Percentiles rank a stretch among this genome's conserved stretches.
phyloP scores from a whole-genome alignment of 371 early-diverging fungal genomes.

The Mucor piriformis region DNA sequence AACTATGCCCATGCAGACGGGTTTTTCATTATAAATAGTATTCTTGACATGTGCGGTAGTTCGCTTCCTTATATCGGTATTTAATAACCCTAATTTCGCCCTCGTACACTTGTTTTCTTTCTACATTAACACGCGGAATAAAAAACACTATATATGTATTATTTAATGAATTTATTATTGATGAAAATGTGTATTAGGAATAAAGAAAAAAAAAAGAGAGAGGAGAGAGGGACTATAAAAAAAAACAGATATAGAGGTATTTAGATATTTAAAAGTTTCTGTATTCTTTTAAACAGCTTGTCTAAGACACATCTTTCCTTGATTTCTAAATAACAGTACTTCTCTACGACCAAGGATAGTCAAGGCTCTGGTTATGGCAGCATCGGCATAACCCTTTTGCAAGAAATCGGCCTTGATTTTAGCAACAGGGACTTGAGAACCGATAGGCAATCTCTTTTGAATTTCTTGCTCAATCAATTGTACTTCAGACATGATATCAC shows the following conservation, averaged over 20 bases:
- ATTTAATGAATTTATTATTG: too few species aligned
- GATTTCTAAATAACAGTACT: constrained; percentile 80
- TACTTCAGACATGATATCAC: constrained; percentile 76
- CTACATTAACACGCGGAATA: too few species aligned
- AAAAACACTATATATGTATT: too few species aligned
- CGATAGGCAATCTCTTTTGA: constrained; percentile 85
- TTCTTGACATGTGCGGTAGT: too few species aligned
- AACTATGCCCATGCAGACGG: too few species aligned
- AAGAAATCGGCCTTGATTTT: constrained; percentile 72
- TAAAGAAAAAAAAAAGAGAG: constrained; percentile 10
- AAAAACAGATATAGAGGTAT: neutral
- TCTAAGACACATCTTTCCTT: constrained; percentile 63
- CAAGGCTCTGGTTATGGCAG: constrained; percentile 77
- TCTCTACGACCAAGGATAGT: constrained; percentile 83
- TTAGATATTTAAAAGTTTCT: neutral
- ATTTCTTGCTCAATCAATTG: constrained; percentile 82
- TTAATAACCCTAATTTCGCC: too few species aligned
- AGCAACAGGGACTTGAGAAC: constrained; percentile 78
- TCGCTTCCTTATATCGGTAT: too few species aligned
- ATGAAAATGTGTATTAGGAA: neutral
- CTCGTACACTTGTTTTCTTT: too few species aligned
- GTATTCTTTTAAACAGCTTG: constrained; percentile 25
- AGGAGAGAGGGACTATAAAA: neutral
- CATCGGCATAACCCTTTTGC: constrained; percentile 66
- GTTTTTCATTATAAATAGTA: too few species aligned